These are phyloP conservation scores for Salicornia ramosissima DNA, from an alignment of 148 eudicot genomes.

Conservation along the genomic window DNA sequence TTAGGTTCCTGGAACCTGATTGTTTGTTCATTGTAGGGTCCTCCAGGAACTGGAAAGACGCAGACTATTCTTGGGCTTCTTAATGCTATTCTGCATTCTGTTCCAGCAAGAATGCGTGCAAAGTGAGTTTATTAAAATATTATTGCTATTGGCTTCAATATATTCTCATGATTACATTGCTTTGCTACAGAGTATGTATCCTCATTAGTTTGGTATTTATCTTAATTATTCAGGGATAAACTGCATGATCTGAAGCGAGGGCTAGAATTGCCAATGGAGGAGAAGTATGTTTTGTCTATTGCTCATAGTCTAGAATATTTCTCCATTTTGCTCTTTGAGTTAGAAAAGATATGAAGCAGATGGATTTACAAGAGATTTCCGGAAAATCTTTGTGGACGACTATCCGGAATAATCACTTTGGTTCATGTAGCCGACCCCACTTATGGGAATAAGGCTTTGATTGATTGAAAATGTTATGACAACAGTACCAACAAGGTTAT, in stretches of 20 bases:
- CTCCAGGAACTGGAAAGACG: slow-evolving; percentile 98
- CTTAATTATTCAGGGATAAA: slow-evolving; percentile 46
- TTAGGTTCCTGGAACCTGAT: slow-evolving; percentile 6
- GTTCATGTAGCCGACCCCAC: too few species aligned
- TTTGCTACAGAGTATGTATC: not conserved
- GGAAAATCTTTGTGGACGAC: too few species aligned
- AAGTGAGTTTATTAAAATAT: slow-evolving; percentile 61
- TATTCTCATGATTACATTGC: slow-evolving; percentile 2
- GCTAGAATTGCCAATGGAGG: slow-evolving; percentile 60
- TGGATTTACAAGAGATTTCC: too few species aligned
- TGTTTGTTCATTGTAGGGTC: slow-evolving; percentile 57
- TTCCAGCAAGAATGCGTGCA: slow-evolving; percentile 74
- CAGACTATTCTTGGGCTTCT: slow-evolving; percentile 97
- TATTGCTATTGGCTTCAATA: not conserved
- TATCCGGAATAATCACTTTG: too few species aligned
- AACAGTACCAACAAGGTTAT: too few species aligned
- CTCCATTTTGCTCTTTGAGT: not conserved
- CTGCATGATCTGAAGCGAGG: slow-evolving; percentile 51
- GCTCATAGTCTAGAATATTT: slow-evolving; percentile 1
- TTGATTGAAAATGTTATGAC: too few species aligned
- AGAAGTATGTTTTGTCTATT: slow-evolving; percentile 51
- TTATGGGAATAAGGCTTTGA: too few species aligned
- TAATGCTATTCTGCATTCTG: slow-evolving; percentile 88
- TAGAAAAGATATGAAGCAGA: too few species aligned
- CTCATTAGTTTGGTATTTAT: not conserved